Evolutionary conservation across 2,329 filamentous ascomycete species (phyloP).

Genomic region (Ampelomyces quisqualis): DNA sequence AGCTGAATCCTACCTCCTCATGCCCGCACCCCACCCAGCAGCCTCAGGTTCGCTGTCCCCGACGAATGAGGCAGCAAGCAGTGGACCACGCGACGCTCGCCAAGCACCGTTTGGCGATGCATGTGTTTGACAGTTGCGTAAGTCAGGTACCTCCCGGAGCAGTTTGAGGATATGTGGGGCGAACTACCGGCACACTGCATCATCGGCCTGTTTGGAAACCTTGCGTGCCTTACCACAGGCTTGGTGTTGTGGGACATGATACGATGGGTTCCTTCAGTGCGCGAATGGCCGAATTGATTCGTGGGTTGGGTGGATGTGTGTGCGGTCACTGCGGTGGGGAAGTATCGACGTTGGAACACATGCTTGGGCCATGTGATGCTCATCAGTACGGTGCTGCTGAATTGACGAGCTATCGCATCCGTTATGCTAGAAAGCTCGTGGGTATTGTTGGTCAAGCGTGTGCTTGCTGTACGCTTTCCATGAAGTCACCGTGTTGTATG

Average conservation of each 20-base stretch:
- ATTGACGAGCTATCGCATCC: no score
- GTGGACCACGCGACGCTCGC: conserved; percentile 5
- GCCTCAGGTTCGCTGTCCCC: conserved; percentile 7
- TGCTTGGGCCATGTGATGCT: no score
- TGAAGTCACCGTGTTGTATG: neutral
- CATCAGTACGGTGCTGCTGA: no score
- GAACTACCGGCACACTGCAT: no score
- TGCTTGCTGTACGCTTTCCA: neutral
- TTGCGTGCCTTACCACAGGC: conserved; percentile 19
- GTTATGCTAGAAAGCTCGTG: no score
- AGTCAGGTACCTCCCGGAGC: no score
- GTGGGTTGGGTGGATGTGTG: no score
- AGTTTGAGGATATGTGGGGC: conserved; percentile 32
- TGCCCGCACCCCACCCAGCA: conserved; percentile 16
- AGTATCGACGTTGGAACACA: no score
- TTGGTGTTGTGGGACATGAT: neutral
- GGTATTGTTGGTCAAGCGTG: no score
- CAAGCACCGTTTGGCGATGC: conserved; percentile 10
- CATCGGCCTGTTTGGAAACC: conserved; percentile 38
- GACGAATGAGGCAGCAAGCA: conserved; percentile 9
- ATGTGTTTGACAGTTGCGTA: conserved; percentile 19
- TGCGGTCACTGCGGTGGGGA: no score
- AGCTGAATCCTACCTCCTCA: conserved; percentile 8
- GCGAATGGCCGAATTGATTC: neutral
- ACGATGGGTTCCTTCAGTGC: neutral